Conservation (phyloP, 2,329 filamentous ascomycete genomes). For the Leptosphaerulina australis region DNA sequence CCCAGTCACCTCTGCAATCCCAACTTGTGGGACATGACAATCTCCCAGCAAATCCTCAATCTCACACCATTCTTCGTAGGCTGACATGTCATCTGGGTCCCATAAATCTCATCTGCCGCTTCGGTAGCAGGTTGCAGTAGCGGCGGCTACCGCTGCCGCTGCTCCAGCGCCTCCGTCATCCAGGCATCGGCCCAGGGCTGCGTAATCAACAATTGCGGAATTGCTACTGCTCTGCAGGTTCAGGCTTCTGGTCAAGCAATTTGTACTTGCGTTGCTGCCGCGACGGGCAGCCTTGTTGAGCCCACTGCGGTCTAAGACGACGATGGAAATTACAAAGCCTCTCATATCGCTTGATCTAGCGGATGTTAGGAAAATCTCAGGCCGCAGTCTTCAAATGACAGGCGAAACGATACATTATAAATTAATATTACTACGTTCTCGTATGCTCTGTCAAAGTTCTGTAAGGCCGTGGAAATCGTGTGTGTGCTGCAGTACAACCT, state of each 20-base stretch:
- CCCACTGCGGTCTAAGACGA: not conserved
- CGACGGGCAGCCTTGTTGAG: not conserved
- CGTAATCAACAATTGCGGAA: slow-evolving; percentile 22
- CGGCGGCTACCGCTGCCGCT: slow-evolving; percentile 23
- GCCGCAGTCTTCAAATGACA: no score
- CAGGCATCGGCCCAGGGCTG: slow-evolving; percentile 19
- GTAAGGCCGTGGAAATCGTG: no score
- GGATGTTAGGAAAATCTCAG: no score
- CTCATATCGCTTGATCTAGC: no score
- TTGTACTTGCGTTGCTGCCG: slow-evolving; percentile 20
- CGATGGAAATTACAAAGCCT: no score
- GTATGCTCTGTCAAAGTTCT: no score
- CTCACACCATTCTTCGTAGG: not conserved
- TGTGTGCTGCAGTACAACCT: not conserved
- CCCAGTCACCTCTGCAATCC: slow-evolving; percentile 16
- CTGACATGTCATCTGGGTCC: slow-evolving; percentile 4
- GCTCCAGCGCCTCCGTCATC: slow-evolving; percentile 18
- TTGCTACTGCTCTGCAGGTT: slow-evolving; percentile 20
- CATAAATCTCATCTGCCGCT: slow-evolving; percentile 20
- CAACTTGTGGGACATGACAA: slow-evolving; percentile 18
- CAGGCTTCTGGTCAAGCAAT: slow-evolving; percentile 20
- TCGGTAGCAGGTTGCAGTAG: slow-evolving; percentile 13
- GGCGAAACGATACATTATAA: no score
- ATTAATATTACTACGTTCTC: no score
- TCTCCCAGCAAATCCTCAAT: not conserved